Evolutionary conservation across 257 asterid species (phyloP).

Genomic region (Solanum peruvianum): DNA sequence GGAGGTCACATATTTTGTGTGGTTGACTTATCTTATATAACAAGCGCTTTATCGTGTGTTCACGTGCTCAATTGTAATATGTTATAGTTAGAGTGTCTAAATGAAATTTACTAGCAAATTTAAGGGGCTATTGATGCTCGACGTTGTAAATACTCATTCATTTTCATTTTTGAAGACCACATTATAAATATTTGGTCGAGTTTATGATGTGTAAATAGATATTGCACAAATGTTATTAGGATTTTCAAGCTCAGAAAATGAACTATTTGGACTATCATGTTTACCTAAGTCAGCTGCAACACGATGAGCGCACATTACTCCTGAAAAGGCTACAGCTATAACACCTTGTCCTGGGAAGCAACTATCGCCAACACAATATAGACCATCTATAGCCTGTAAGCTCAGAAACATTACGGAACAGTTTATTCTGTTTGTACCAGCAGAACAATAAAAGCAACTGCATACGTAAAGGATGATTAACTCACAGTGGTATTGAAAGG

Average conservation of each 20-base stretch:
- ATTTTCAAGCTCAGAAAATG: neutral
- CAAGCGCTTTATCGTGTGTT: neutral
- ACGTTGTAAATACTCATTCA: neutral
- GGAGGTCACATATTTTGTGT: neutral
- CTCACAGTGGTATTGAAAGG: slow-evolving; percentile 96
- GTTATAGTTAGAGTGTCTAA: neutral
- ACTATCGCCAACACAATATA: slow-evolving; percentile 98
- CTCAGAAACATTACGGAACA: neutral
- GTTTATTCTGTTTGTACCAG: neutral
- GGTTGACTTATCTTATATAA: neutral
- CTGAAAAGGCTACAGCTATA: slow-evolving; percentile 95
- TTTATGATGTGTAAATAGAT: neutral
- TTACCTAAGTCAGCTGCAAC: slow-evolving; percentile 96
- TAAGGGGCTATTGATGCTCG: neutral
- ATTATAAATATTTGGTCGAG: neutral
- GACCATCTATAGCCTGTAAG: slow-evolving; percentile 71
- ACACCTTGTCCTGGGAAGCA: slow-evolving; percentile 99
- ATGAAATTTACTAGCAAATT: neutral
- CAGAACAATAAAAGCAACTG: neutral
- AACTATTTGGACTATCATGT: neutral
- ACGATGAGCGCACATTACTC: slow-evolving; percentile 97
- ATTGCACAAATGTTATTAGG: neutral
- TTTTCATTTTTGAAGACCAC: neutral
- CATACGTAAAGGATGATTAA: neutral
- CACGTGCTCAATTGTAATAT: neutral